Evolutionary conservation across 306 rosid species (phyloP), one percentile per base, ranked within the genome.

Genomic region (Senna siamea): DNA sequence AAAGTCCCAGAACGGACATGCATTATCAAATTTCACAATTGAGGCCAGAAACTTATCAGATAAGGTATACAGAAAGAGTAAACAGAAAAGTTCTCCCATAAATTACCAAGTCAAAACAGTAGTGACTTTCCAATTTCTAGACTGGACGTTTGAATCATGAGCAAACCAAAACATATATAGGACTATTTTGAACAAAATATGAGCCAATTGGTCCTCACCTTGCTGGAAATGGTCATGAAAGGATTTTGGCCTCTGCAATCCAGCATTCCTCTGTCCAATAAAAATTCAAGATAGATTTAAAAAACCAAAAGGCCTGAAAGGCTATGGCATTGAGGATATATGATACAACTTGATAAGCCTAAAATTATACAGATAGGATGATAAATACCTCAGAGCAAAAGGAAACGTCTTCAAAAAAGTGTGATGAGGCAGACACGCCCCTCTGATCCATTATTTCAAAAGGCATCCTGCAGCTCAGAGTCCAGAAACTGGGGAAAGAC

Each of bases 391-490:
- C 92, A 20, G 92, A 79, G 75, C 85, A 67, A 84, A 82, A 85
- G 69, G 85, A 69, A 44, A 83, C 52, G 57, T 87, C 97, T 60
- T 84, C 92, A 78, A 75, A 91, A 74, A 76, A 77, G 76, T 77
- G 94, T 23, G 94, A 69, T 47, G 94, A 78, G 81, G 88, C 84
- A 59, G 92, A 61, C 35, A 80, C 85, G 48, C 87, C 87, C 80
- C 89, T 84, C 68, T 85, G 87, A 65, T 85, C 89, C 91, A 79
- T 85, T 59, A 87, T 37, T 82, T 91, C 89, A 75, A 81, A 91
- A 80, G 92, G 92, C 97, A 91, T 91, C 71, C 83, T 79, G 82
- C 77, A 74, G 79, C 76, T 78, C 70, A 41, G 20, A 79, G 76
- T 79, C 82, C 77, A 51, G 73, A 66, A 75, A 74, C 62, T 50